Evolutionary conservation across 1,284 basidiomycete genomes (phyloP).

Genomic region (Cryptococcus sp.): DNA sequence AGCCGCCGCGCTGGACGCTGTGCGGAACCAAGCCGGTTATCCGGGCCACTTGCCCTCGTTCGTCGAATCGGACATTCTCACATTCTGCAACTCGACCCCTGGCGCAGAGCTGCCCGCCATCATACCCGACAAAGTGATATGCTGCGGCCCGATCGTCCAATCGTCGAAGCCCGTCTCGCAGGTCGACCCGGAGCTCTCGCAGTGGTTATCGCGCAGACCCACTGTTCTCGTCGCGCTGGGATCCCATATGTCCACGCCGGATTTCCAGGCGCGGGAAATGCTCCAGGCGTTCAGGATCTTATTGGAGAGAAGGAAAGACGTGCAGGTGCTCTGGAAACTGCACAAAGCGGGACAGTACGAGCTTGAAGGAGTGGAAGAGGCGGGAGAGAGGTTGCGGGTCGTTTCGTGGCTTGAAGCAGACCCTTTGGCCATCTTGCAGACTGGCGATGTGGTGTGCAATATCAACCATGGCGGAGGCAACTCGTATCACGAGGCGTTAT

Average conservation of each 20-base stretch:
- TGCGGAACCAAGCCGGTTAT: conserved; percentile 22
- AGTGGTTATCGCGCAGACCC: conserved; percentile 9
- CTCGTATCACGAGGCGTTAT: conserved; percentile 34
- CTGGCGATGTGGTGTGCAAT: conserved; percentile 24
- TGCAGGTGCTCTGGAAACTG: conserved; percentile 28
- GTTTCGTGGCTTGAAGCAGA: conserved; percentile 27
- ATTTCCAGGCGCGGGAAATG: conserved; percentile 15
- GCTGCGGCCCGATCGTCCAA: conserved; percentile 29
- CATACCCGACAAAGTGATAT: conserved; percentile 15
- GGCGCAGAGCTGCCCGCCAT: conserved; percentile 20
- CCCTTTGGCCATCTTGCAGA: conserved; percentile 21
- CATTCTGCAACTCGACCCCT: conserved; percentile 24
- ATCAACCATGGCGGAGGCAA: conserved; percentile 37
- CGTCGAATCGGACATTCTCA: not conserved
- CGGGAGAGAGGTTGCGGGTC: conserved; percentile 19
- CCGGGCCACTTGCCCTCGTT: conserved; percentile 14
- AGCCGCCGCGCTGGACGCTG: conserved; percentile 11
- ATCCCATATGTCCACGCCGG: conserved; percentile 11
- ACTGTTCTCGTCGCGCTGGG: conserved; percentile 26
- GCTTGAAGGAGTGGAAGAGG: not conserved
- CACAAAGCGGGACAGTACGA: conserved; percentile 9
- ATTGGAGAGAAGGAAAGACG: conserved; percentile 19
- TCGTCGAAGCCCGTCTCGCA: conserved; percentile 6
- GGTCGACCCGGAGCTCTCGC: conserved; percentile 18
- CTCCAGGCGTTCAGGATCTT: conserved; percentile 11